Base-by-base conservation (phyloP, 139 green algal species). In the Astrephomene gubernaculifera region DNA sequence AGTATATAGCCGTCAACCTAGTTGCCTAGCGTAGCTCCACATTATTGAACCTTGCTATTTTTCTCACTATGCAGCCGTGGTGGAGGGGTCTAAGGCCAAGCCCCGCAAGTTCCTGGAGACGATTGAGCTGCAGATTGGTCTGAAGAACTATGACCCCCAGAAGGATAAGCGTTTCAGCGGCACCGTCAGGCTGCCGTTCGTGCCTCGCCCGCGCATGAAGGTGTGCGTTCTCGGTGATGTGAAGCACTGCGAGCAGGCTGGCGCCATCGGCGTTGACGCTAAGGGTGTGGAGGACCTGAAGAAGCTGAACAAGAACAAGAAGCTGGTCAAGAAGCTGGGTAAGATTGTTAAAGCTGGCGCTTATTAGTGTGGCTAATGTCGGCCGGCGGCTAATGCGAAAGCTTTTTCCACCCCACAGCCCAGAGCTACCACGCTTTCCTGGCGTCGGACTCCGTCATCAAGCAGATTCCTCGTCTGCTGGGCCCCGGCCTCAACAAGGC, bases 221-320 rank as follows among this genome's bases (percentile, higher is more conserved):
- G 89, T 97, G 49, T 99, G 97, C 94, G 96, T 99, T 75, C 94
- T 99, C 52, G 97, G 97, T 82, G 97, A 99, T 87, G 96, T 98
- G 83, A 97, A 99, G 95, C 97, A 99, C 85, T 98, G 97, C 90
- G 97, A 99, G 90, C 86, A 92, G 90, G 95, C 97, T 68, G 89
- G 95, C 83, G 84, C 92, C 61, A 92, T 99, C 36, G 94, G 91
- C 71, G 74, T 99, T 29, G 97, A 99, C 85, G 81, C 85, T 81
- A 98, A 98, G 95, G 95, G 89, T 80, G 96, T 99, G 78, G 97
- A 99, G 87, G 95, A 97, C 87, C 92, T 99, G 65, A 99, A 99
- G 96, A 99, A 99, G 96, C 94, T 99, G 71, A 99, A 99, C 96
- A 99, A 99, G 95, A 99, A 99, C 97, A 99, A 99, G 95, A 99